These are phyloP conservation scores for Bretschneidera sinensis DNA, from an alignment of 345 rosid species.

Conservation along the genomic window DNA sequence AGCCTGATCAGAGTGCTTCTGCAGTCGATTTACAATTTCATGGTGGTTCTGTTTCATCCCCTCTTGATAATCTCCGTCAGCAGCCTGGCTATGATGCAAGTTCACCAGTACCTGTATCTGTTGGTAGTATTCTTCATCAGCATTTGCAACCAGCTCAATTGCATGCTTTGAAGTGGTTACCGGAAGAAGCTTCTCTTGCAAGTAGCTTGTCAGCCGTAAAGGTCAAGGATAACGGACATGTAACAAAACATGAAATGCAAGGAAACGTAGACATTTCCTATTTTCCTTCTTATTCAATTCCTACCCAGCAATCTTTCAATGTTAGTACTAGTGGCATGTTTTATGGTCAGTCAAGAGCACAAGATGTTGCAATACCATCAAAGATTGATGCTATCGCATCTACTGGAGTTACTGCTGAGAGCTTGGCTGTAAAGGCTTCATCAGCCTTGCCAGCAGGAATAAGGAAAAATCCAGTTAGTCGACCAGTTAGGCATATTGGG, in stretches of 20 bases:
- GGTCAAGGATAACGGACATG: slow-evolving; percentile 56
- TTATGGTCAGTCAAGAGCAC: slow-evolving; percentile 39
- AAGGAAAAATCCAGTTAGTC: slow-evolving; percentile 72
- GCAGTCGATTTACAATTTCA: slow-evolving; percentile 34
- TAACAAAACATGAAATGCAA: slow-evolving; percentile 42
- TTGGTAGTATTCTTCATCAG: slow-evolving; percentile 36
- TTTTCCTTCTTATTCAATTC: slow-evolving; percentile 29
- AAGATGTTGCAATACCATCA: slow-evolving; percentile 43
- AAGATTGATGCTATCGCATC: slow-evolving; percentile 38
- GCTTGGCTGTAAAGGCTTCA: slow-evolving; percentile 35
- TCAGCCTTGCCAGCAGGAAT: slow-evolving; percentile 30
- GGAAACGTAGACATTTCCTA: slow-evolving; percentile 36
- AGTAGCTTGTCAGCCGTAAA: slow-evolving; percentile 51
- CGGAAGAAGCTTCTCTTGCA: slow-evolving; percentile 51
- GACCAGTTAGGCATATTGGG: slow-evolving; percentile 72
- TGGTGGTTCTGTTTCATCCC: slow-evolving; percentile 31
- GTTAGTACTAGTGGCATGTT: slow-evolving; percentile 29
- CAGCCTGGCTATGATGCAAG: slow-evolving; percentile 35
- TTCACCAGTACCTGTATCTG: slow-evolving; percentile 35
- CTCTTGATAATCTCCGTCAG: slow-evolving; percentile 39
- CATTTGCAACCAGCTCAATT: slow-evolving; percentile 40
- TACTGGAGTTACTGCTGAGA: slow-evolving; percentile 42
- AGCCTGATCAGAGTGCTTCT: slow-evolving; percentile 33
- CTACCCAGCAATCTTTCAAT: slow-evolving; percentile 42
- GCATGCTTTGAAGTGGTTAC: slow-evolving; percentile 47